Conservation (phyloP, 129 eudicot species). For the Calendula officinalis region DNA sequence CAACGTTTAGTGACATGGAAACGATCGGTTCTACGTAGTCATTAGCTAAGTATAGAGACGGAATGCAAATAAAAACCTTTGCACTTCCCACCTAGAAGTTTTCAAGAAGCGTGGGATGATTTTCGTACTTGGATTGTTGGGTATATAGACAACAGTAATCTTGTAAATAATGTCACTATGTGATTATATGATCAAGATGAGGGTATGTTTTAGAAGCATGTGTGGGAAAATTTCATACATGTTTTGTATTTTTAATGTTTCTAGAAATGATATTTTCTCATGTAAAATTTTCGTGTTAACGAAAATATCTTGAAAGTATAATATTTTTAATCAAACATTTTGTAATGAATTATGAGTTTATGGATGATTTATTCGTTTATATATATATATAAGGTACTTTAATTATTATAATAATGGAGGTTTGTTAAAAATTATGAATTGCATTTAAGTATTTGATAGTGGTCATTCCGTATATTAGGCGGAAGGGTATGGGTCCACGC, state of each 20-base stretch:
- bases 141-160: conserved; percentile 27
- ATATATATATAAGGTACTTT: not conserved
- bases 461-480: too few relatives aligned
- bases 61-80: not conserved
- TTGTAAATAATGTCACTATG: conserved; percentile 43
- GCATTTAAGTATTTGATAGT: too few relatives aligned
- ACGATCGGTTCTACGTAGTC: conserved; percentile 22
- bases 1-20: conserved; percentile 78
- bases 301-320: not conserved
- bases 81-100: conserved; percentile 24
- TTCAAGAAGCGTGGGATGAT: conserved; percentile 33
- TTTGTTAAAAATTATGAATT: too few relatives aligned
- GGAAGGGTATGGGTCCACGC: too few relatives aligned
- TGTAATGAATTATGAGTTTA: not conserved
- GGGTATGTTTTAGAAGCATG: conserved; percentile 21
- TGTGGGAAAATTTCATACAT: conserved; percentile 25
- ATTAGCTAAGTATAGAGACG: not conserved
- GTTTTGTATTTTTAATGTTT: conserved; percentile 15
- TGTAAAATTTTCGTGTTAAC: conserved; percentile 1
- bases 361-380: not conserved
- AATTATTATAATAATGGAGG: not conserved
- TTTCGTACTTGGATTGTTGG: conserved; percentile 23
- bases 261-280: conserved; percentile 10
- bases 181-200: conserved; percentile 45
- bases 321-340: not conserved